These are phyloP conservation scores for Pythium myriotylum DNA, from an alignment of 352 stramenopile genomes.

Conservation along the genomic window DNA sequence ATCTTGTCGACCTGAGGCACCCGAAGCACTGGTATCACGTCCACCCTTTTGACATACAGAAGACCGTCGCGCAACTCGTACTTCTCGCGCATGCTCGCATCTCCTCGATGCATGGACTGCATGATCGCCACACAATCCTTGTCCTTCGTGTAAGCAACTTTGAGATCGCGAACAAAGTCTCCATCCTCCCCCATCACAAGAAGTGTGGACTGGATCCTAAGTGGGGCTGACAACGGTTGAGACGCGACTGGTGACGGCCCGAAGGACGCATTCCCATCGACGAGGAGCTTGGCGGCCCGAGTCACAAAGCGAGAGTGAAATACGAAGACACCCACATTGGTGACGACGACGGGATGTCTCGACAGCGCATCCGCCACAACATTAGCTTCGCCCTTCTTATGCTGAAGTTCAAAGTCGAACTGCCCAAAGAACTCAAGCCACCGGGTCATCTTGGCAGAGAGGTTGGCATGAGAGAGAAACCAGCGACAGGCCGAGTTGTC, in stretches of 20 bases:
- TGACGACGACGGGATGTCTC: background rate
- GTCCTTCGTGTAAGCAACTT: constrained; percentile 1
- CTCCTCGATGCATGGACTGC: background rate
- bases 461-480: constrained; percentile 17
- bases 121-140: constrained; percentile 4
- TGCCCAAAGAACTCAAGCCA: constrained; percentile 23
- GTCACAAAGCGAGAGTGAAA: constrained; percentile 4
- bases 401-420: constrained; percentile 22
- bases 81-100: background rate
- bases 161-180: background rate
- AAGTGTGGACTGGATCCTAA: background rate
- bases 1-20: constrained; percentile 1
- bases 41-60: background rate
- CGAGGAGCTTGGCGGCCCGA: background rate
- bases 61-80: background rate
- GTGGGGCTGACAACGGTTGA: background rate
- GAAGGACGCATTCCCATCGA: constrained; percentile 1
- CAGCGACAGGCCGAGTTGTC: constrained; percentile 24
- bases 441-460: constrained; percentile 17
- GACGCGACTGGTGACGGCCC: background rate
- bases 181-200: constrained; percentile 6
- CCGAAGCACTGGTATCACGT: background rate
- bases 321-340: constrained; percentile 3
- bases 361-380: constrained; percentile 29
- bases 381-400: constrained; percentile 15